phyloP scores from a whole-genome alignment of 2,329 filamentous ascomycete genomes.

The Pseudocercospora pini-densiflorae region DNA sequence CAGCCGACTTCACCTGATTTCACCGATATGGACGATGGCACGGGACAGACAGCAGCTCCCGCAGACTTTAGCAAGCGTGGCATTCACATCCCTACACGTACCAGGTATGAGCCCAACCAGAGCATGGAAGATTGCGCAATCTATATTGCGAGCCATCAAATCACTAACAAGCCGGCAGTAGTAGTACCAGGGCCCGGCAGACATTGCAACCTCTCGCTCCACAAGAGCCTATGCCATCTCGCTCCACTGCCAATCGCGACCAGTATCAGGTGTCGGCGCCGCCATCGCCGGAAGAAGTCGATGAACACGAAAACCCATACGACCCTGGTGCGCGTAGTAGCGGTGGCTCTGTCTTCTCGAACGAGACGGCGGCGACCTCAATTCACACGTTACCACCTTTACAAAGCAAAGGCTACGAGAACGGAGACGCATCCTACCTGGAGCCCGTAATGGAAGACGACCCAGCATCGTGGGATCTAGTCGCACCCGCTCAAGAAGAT shows the following conservation, averaged over 20 bases:
- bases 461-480: slow-evolving; percentile 58
- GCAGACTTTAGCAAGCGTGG: slow-evolving; percentile 25
- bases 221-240: slow-evolving; percentile 17
- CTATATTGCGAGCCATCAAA: not conserved
- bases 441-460: slow-evolving; percentile 58
- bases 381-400: slow-evolving; percentile 43
- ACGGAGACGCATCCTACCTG: slow-evolving; percentile 46
- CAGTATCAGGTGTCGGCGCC: slow-evolving; percentile 12
- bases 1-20: slow-evolving; percentile 30
- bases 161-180: slow-evolving; percentile 12
- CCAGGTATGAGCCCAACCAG: slow-evolving; percentile 25
- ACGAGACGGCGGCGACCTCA: slow-evolving; percentile 44
- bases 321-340: slow-evolving; percentile 40
- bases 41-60: slow-evolving; percentile 19
- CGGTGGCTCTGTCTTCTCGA: slow-evolving; percentile 40
- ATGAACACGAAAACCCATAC: slow-evolving; percentile 23
- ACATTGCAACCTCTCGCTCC: slow-evolving; percentile 11
- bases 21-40: slow-evolving; percentile 31
- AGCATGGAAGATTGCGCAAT: slow-evolving; percentile 7
- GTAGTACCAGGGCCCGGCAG: slow-evolving; percentile 6
- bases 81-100: slow-evolving; percentile 32
- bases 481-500: slow-evolving; percentile 45
- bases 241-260: slow-evolving; percentile 13
- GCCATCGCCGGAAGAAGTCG: slow-evolving; percentile 22
- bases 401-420: slow-evolving; percentile 50